Evolutionary conservation across 139 green algal genomes (phyloP), one percentile per base, ranked within the genome.

Genomic region (Chlamydomonas sp.): DNA sequence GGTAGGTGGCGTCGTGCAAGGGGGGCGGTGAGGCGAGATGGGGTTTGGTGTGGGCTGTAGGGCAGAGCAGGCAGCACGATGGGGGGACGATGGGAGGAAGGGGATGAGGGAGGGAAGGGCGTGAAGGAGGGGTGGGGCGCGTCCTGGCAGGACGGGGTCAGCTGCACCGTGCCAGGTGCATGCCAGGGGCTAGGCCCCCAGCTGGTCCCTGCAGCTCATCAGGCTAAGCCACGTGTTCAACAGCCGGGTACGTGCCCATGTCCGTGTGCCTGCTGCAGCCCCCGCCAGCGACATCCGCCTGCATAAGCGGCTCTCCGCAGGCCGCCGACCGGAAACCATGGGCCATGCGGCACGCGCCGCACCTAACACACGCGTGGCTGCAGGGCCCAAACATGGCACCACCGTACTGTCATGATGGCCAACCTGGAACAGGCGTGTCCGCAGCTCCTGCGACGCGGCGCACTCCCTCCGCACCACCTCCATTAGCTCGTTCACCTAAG

Each of bases 401-500:
- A 14, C 63, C 15, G 6, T 14, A 9, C 79, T 76, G 6, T 61
- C 76, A 76, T n/a, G 17, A 17, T 49, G 20, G 9, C 80, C 96
- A 63, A 93, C 94, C 91, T 98, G 92, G 87, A 93, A 97, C 31
- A 98, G 92, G 76, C 79, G 62, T 0, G 86, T 64, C 79, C 89
- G 86, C 49, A 98, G 90, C 20, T 90, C 76, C 0, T 75, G 60
- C 60, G 58, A 82, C 8, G 71, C 57, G 14, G 85, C 69, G 9
- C 95, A 89, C 69, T 91, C 88, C 31, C 90, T 58, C 66, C 96
- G 91, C 9, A 99, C 79, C 64, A 88, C 69, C 8, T 16, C 68
- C 97, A 99, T 99, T 31, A 99, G 87, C 78, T 93, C 92, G 84
- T 98, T 97, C 58, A 99, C 93, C 17, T 97, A n/a, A n/a, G n/a